Percentiles rank a stretch among this genome's conserved stretches.
phyloP scores from a whole-genome alignment of 495 filamentous ascomycete genomes.

The Neurospora sp. region DNA sequence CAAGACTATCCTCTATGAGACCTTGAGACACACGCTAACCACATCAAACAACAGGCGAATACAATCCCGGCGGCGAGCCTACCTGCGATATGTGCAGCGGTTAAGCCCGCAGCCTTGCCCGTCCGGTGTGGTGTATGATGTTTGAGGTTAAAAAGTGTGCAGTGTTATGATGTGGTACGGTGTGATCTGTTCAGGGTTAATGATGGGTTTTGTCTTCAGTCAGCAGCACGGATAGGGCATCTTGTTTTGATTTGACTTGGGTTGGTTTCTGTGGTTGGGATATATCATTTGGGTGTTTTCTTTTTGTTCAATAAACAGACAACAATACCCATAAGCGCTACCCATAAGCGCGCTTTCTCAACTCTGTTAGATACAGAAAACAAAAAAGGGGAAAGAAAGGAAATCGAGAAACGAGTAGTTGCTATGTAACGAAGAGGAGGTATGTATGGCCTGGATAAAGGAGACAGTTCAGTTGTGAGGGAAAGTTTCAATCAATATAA shows the following conservation, averaged over 20 bases:
- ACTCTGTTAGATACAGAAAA: background rate
- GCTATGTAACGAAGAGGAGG: background rate
- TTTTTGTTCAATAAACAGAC: background rate
- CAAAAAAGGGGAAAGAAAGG: background rate
- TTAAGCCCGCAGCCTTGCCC: slow-evolving; percentile 17
- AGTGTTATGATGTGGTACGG: background rate
- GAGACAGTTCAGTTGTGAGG: background rate
- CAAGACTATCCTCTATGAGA: too few relatives aligned
- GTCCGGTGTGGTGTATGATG: background rate
- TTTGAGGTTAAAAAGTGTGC: background rate
- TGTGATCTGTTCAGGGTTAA: background rate
- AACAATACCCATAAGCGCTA: background rate
- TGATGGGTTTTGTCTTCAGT: background rate
- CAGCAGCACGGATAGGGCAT: background rate
- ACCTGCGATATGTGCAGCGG: slow-evolving; percentile 83
- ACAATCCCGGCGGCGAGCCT: too few relatives aligned
- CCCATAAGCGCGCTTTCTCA: background rate
- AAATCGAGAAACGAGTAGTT: background rate
- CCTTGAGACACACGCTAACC: slow-evolving; percentile 13
- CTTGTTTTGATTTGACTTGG: background rate
- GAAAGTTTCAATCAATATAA: background rate
- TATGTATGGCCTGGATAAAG: background rate
- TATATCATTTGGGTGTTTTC: background rate
- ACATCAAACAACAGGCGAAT: slow-evolving; percentile 19
- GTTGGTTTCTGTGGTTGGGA: background rate